Evolutionary conservation across 257 asterid genomes (phyloP), one percentile per base, ranked within the genome.

Genomic region (Penstemon newberryi): DNA sequence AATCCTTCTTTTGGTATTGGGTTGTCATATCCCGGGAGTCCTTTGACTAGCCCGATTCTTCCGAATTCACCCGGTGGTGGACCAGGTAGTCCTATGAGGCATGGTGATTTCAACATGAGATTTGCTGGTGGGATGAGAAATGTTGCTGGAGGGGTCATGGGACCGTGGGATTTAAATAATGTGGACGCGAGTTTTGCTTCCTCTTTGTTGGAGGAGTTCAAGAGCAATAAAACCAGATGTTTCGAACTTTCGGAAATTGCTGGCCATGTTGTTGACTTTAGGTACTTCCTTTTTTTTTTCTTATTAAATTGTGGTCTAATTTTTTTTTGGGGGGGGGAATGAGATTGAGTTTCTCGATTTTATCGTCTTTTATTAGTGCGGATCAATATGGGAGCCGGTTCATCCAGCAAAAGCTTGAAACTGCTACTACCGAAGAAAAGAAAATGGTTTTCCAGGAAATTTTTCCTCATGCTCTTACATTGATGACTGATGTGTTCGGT

Each of bases 401-500:
- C 70, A 90, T 90, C 59, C 97, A 90, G 63, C 97, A 88, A 77
- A 90, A 90, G 80, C 94, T 90, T 73, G 96, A 86, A 84, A 86
- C 86, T 19, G 89, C 94, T 8, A 84, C 82, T 25, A 51, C 79
- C 7, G 83, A 79, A 66, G 97, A 90, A 85, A 88, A 84, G 73
- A 72, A 77, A 78, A 90, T 86, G 97, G 91, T 90, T 60, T 90
- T 83, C 74, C 83, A 73, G 62, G 97, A 90, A 74, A 88, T 90
- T 51, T 78, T 84, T 81, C 97, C 92, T 18, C 92, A 82, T 0
- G 94, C 85, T 64, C 90, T 86, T 46, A 56, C 89, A n/a, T 75
- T 90, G 70, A 88, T 88, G 91, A 90, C 94, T 18, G 97, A 88
- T 79, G 97, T 88, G 62, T 90, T 88, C 36, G 97, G 97, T 54